Conservation (phyloP, 192 early-diverging fungal species). For the Paraglomus brasilianum region DNA sequence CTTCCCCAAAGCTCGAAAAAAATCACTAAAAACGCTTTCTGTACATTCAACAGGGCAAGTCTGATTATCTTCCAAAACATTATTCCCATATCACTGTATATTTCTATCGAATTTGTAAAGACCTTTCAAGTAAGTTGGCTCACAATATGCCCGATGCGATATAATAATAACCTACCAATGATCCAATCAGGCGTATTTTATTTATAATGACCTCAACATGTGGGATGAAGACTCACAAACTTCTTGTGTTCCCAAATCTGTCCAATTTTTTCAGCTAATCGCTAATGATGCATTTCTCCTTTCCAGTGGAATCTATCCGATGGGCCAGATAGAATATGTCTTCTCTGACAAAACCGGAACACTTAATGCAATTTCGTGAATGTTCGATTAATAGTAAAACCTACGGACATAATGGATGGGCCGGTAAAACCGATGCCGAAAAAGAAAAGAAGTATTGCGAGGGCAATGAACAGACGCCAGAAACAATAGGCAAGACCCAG, state of each 20-base stretch:
- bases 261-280: conserved; percentile 15
- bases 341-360: conserved; percentile 98
- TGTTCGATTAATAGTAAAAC: conserved; percentile 82
- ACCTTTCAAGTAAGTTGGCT: conserved; percentile 61
- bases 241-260: conserved; percentile 64
- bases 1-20: too few relatives aligned
- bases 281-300: conserved; percentile 25
- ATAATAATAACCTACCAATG: neutral
- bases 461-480: conserved; percentile 44
- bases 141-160: neutral
- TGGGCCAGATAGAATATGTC: conserved; percentile 95
- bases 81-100: conserved; percentile 94
- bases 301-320: conserved; percentile 91
- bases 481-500: conserved; percentile 32
- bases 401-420: conserved; percentile 78
- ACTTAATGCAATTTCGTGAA: conserved; percentile 94
- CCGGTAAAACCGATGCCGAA: conserved; percentile 67
- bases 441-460: conserved; percentile 55
- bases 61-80: conserved; percentile 96
- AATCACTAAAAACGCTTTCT: conserved; percentile 16
- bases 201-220: conserved; percentile 90
- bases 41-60: conserved; percentile 58
- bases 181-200: conserved; percentile 75
- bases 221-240: conserved; percentile 62
- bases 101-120: conserved; percentile 92